These are phyloP conservation scores for Tolypocladium guangdongense DNA, from an alignment of 2,329 filamentous ascomycete genomes.

Conservation along the genomic window DNA sequence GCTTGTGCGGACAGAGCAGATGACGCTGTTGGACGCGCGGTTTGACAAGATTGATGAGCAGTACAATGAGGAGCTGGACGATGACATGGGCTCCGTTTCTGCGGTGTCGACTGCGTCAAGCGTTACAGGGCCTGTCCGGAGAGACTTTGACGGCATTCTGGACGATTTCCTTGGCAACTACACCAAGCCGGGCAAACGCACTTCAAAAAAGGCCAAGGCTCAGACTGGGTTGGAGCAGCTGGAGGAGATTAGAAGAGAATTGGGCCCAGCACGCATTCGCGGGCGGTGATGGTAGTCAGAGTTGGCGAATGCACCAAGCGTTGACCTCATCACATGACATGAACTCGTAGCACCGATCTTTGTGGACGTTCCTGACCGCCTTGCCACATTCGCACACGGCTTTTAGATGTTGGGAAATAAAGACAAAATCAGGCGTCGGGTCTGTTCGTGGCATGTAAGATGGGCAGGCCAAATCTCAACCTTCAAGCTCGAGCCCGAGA, in stretches of 20 bases:
- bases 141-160: conserved; percentile 81
- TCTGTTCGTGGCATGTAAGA: neutral
- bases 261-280: conserved; percentile 63
- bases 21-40: conserved; percentile 73
- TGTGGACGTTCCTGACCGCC: neutral
- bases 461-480: neutral
- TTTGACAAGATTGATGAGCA: conserved; percentile 87
- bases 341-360: neutral
- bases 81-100: conserved; percentile 45
- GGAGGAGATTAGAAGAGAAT: conserved; percentile 72
- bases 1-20: conserved; percentile 75
- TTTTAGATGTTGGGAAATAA: too few relatives aligned
- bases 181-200: conserved; percentile 60
- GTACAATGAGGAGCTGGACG: conserved; percentile 43
- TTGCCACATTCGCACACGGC: neutral
- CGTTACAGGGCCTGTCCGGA: conserved; percentile 55
- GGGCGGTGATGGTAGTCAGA: conserved; percentile 7
- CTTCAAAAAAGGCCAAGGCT: conserved; percentile 69
- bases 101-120: conserved; percentile 53
- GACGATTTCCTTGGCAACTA: conserved; percentile 82
- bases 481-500: neutral
- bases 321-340: neutral
- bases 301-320: neutral
- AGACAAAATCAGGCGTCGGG: neutral
- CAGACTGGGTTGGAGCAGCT: conserved; percentile 78